A percentile compares a stretch with the other conserved stretches of the same genome.
Conservation (phyloP, 2,329 filamentous ascomycete species). For the Alternaria metachromatica region DNA sequence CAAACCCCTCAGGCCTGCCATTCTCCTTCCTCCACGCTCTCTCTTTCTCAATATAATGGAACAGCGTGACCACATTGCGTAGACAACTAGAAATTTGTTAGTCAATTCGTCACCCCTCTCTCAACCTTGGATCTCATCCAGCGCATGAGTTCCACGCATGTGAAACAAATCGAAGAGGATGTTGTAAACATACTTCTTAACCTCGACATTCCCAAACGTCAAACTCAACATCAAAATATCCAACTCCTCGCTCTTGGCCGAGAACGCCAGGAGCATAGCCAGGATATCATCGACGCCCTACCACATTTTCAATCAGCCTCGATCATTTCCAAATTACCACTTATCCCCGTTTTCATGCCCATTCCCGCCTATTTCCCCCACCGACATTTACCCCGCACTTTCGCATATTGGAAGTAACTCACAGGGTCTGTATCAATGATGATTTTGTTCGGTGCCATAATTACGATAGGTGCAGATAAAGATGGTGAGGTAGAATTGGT, state of each 20-base stretch:
- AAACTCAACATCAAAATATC: slow-evolving; percentile 86
- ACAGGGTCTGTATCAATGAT: slow-evolving; percentile 98
- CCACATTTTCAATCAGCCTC: too few species aligned
- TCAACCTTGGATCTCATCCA: too few species aligned
- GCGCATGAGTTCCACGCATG: too few species aligned
- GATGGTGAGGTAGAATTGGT: slow-evolving; percentile 22
- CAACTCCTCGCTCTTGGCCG: slow-evolving; percentile 80
- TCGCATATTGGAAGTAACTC: slow-evolving; percentile 35
- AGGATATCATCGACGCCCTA: slow-evolving; percentile 88
- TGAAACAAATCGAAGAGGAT: neutral
- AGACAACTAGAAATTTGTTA: slow-evolving; percentile 68
- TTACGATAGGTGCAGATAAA: neutral
- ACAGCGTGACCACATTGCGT: slow-evolving; percentile 86
- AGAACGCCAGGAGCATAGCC: slow-evolving; percentile 84
- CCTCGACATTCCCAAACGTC: slow-evolving; percentile 91
- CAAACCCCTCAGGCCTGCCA: slow-evolving; percentile 73
- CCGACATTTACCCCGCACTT: slow-evolving; percentile 14
- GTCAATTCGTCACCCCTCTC: neutral
- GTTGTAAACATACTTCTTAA: slow-evolving; percentile 69
- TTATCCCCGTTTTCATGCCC: neutral
- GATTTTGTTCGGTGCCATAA: slow-evolving; percentile 63
- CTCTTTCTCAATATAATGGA: slow-evolving; percentile 91
- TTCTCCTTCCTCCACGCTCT: slow-evolving; percentile 78
- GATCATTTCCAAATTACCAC: too few species aligned
- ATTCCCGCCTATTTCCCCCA: neutral